phyloP scores from a whole-genome alignment of 2,329 filamentous ascomycete species.

The Epichloe hybrida region DNA sequence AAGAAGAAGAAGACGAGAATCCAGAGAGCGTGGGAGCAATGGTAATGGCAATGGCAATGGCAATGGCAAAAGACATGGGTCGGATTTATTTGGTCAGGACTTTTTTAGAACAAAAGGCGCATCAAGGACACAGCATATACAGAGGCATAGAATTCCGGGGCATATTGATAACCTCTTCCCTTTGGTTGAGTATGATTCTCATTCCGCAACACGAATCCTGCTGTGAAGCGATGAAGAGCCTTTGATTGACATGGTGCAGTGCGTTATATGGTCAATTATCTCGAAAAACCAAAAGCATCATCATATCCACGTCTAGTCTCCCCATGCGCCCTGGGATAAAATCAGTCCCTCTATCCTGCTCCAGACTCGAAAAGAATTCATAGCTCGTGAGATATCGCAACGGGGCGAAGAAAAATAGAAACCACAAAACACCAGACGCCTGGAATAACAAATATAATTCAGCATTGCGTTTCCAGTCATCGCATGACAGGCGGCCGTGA shows the following conservation, averaged over 20 bases:
- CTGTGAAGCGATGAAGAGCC: background rate
- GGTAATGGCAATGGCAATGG: background rate
- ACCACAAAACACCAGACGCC: background rate
- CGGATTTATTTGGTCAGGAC: background rate
- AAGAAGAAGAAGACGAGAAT: constrained; percentile 7
- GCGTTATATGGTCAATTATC: too few species aligned
- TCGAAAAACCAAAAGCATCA: background rate
- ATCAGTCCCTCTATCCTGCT: constrained; percentile 1
- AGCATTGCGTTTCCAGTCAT: constrained; percentile 27
- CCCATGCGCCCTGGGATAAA: constrained; percentile 4
- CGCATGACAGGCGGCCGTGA: constrained; percentile 84
- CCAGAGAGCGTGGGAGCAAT: background rate
- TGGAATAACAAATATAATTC: background rate
- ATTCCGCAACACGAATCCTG: background rate
- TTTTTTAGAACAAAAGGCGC: background rate
- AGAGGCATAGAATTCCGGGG: background rate
- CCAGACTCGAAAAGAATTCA: background rate
- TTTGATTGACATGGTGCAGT: background rate
- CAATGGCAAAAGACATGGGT: background rate
- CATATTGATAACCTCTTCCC: constrained; percentile 4
- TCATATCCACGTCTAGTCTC: constrained; percentile 2
- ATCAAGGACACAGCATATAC: background rate
- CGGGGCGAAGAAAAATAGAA: background rate
- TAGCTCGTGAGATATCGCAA: constrained; percentile 3
- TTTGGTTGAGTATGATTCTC: too few species aligned